A percentile compares a stretch with the other conserved stretches of the same genome.
phyloP scores from a whole-genome alignment of 1,284 basidiomycete species.

The Puccinia sorghi region DNA sequence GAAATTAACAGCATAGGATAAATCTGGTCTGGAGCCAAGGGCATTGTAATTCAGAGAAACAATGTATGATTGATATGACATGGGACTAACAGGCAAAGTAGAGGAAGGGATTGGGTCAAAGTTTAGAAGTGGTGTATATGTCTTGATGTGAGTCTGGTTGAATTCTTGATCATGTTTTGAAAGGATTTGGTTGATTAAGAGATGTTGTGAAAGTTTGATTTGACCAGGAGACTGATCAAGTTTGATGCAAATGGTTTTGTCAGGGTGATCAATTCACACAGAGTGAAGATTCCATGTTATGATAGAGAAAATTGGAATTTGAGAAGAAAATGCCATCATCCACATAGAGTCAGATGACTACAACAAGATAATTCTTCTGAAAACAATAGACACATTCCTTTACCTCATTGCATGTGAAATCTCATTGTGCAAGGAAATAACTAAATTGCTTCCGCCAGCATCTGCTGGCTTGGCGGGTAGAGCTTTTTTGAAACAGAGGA shows the following conservation, averaged over 20 bases:
- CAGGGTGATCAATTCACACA: not conserved
- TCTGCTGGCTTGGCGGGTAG: too few species aligned
- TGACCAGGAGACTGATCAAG: not conserved
- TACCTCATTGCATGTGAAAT: too few species aligned
- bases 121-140: not conserved
- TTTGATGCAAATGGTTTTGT: not conserved
- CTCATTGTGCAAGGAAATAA: too few species aligned
- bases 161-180: not conserved
- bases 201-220: not conserved
- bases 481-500: too few species aligned
- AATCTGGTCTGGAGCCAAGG: conserved; percentile 4
- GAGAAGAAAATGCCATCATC: conserved; percentile 15
- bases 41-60: conserved; percentile 8
- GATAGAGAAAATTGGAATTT: too few species aligned
- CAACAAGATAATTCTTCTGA: too few species aligned
- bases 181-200: not conserved
- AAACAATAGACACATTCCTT: too few species aligned
- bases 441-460: too few species aligned
- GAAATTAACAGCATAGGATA: conserved; percentile 17
- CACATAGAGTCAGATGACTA: not conserved
- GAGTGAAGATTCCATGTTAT: not conserved
- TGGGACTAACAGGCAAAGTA: not conserved
- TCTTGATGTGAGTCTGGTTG: not conserved
- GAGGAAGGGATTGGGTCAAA: not conserved
- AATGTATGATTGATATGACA: not conserved